These are phyloP conservation scores for Helichrysum umbraculigerum DNA, from an alignment of 129 eudicot genomes.

Conservation along the genomic window DNA sequence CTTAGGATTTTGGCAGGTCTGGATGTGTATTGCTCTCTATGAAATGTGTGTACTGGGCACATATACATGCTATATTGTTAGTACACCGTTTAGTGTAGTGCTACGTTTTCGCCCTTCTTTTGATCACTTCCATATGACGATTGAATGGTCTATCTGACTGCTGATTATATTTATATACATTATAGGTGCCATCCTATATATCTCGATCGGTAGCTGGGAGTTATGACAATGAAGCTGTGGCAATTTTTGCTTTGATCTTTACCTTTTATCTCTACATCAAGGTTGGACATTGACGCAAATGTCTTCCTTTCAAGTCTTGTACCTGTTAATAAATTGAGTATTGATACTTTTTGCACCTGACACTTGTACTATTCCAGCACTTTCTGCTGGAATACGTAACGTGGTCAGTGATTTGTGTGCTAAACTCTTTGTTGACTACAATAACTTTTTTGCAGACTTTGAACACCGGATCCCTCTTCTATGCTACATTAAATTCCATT, in stretches of 20 bases:
- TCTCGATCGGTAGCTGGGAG: conserved; percentile 99
- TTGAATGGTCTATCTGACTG: neutral
- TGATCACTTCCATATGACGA: conserved; percentile 9
- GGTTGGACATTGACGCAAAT: conserved; percentile 42
- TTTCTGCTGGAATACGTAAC: conserved; percentile 19
- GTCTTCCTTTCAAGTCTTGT: conserved; percentile 6
- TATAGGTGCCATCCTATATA: conserved; percentile 97
- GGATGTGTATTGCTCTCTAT: neutral
- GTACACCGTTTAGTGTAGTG: neutral
- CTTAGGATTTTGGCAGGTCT: neutral
- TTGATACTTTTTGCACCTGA: neutral
- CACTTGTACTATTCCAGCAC: neutral
- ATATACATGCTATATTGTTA: conserved; percentile 3
- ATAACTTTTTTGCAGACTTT: conserved; percentile 68
- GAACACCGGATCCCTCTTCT: conserved; percentile 94
- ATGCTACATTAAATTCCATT: conserved; percentile 84
- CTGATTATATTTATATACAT: conserved; percentile 20
- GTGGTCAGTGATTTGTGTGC: neutral
- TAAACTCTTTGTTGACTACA: conserved; percentile 25
- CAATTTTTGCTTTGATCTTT: conserved; percentile 92
- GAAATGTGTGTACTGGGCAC: neutral
- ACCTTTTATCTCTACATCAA: conserved; percentile 92
- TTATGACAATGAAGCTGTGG: conserved; percentile 99
- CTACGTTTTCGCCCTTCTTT: neutral
- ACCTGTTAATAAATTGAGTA: neutral